Evolutionary conservation across 129 eudicot species (phyloP).

Genomic region (Saussurea involucrata): DNA sequence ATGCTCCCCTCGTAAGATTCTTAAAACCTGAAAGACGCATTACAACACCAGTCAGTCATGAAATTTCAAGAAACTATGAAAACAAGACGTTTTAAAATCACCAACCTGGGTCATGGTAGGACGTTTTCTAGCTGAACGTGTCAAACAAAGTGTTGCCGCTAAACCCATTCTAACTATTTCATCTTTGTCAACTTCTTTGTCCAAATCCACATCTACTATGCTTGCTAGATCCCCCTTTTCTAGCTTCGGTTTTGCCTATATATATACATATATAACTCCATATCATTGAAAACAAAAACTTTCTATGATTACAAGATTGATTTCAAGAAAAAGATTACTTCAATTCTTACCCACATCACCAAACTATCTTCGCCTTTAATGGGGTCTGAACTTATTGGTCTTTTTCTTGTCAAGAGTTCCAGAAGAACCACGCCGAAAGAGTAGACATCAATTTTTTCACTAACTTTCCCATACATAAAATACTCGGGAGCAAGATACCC

Average conservation of each 20-base stretch:
- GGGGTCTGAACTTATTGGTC: constrained; percentile 63
- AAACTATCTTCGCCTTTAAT: constrained; percentile 85
- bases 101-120: constrained; percentile 82
- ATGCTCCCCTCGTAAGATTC: constrained; percentile 58
- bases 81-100: background rate
- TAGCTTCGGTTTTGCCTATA: constrained; percentile 83
- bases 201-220: constrained; percentile 69
- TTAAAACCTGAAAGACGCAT: constrained; percentile 29
- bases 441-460: constrained; percentile 89
- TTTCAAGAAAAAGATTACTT: constrained; percentile 3
- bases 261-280: background rate
- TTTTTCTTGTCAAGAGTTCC: constrained; percentile 76
- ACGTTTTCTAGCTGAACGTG: constrained; percentile 75
- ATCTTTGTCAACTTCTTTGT: constrained; percentile 41
- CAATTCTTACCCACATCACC: constrained; percentile 91
- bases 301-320: background rate
- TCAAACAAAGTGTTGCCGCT: constrained; percentile 84
- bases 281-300: background rate
- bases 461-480: constrained; percentile 96
- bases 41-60: background rate
- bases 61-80: background rate
- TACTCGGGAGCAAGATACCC: constrained; percentile 99
- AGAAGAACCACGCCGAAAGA: constrained; percentile 94
- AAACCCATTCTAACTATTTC: constrained; percentile 72
- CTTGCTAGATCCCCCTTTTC: constrained; percentile 63